Base-by-base conservation (phyloP, 148 eudicot genomes). In the Fagopyrum homotropicum region DNA sequence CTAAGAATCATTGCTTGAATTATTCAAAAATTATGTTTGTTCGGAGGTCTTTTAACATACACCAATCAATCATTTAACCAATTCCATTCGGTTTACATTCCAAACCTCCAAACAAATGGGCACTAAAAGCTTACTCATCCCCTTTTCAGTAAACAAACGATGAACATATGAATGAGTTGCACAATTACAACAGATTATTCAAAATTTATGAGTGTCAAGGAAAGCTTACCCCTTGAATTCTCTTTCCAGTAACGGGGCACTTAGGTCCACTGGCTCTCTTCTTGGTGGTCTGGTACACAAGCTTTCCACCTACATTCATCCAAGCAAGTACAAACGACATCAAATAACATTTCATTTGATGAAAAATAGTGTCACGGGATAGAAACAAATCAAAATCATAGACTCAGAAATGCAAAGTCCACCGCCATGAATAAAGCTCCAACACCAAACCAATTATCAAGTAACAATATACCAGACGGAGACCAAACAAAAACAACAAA, bases 221-320 rank as follows among this genome's bases (percentile, higher is more conserved):
- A 43, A 66, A 46, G 40, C 74, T 29, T 84, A 86, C 89, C 83
- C 89, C 89, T 78, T 86, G 86, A 76, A 86, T 83, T 76, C 86
- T 80, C 78, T 86, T 86, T 68, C 89, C 89, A 17, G 89, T 86
- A 17, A 86, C 85, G 15, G 85, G 85, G 72, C 89, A 86, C 56
- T 84, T 86, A 40, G 89, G 89, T 72, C 89, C 89, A 30, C 87
- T 86, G 44, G 89, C 89, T 71, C 89, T 80, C 85, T 86, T 86
- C 81, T 86, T 86, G 9, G 87, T 86, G 79, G 59, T 86, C 81
- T 84, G 89, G 46, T 84, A 86, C 71, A 86, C 80, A 56, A 86
- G 80, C 79, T 80, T 84, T 71, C 89, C 89, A 59, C 89, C 89
- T 86, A 76, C 46, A 74, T 75, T 48, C 7, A 6, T 54, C 29